A percentile compares a stretch with the other conserved stretches of the same genome.
These are phyloP conservation scores for Amanita polypyramis DNA, from an alignment of 768 basidiomycete species.

Conservation along the genomic window DNA sequence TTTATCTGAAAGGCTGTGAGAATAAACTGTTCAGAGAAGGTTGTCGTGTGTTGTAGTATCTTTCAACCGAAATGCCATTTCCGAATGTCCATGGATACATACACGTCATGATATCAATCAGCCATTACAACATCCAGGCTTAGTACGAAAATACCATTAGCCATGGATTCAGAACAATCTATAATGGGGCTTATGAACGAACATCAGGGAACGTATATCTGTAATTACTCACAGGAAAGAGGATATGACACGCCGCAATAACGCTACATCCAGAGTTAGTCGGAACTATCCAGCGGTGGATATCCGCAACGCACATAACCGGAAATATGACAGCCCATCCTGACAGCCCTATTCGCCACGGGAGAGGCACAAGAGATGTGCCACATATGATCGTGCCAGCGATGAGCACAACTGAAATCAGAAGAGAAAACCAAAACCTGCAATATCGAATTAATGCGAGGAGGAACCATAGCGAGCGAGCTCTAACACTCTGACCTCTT, in stretches of 20 bases:
- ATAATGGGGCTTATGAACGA: conserved; percentile 3
- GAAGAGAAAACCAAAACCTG: conserved; percentile 48
- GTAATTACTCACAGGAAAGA: conserved; percentile 49
- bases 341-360: conserved; percentile 45
- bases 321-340: conserved; percentile 75
- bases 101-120: too few species aligned
- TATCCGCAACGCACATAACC: conserved; percentile 31
- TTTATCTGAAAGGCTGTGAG: background rate
- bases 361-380: conserved; percentile 36
- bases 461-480: conserved; percentile 21
- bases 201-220: background rate
- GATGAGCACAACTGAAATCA: conserved; percentile 44
- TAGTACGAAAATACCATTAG: conserved; percentile 61
- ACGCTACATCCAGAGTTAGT: conserved; percentile 33
- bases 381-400: conserved; percentile 45
- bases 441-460: conserved; percentile 21
- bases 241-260: conserved; percentile 50
- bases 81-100: background rate
- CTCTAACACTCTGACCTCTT: conserved; percentile 48
- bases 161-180: conserved; percentile 40
- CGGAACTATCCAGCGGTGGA: background rate
- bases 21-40: background rate
- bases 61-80: background rate
- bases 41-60: background rate
- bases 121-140: conserved; percentile 7